Evolutionary conservation across 2,329 filamentous ascomycete species (phyloP), one percentile per base, ranked within the genome.

Genomic region (Aquanectria penicillioides): DNA sequence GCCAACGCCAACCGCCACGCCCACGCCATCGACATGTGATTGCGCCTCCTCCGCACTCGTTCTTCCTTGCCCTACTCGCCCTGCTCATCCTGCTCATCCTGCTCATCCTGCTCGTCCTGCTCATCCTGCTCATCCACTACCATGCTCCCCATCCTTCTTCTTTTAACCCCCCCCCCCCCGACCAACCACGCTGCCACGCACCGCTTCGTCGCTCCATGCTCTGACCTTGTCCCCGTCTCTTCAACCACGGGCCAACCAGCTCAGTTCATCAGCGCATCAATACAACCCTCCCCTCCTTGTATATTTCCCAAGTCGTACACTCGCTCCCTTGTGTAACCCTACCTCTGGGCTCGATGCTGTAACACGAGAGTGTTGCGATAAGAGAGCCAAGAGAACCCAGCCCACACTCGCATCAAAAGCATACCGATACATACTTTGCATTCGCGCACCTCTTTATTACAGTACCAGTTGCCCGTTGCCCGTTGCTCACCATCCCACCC

Each of bases 1-100:
- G n/a, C n/a, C n/a, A n/a, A n/a, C n/a, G n/a, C n/a, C n/a, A n/a
- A n/a, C n/a, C 43, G 15, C 28, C 37, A 55, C 54, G 44, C 29
- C 56, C 41, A 47, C 40, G 52, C 60, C 54, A 48, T 58, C 61
- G 46, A 66, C 65, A 68, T 67, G 65, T 67, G 65, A 68, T 66
- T 63, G 63, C 62, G 63, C 59, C 54, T 62, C 50, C 41, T 44
- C 33, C 52, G 17, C 43, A 11, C 36, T 36, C 43, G 26, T 33
- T 26, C 38, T 43, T 29, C 26, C 26, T 11, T 29, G 13, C 26
- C 23, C 26, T 36, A 50, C 37, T 34, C 37, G 20, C 20, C 38
- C 26, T 36, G 25, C 43, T 22, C 37, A 17, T 6, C 22, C 20
- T 31, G 31, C 15, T 36, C 48, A 26, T 22, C 38, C 46, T 25